Evolutionary conservation across 2,329 filamentous ascomycete species (phyloP).

Genomic region (Blastomyces parvus): DNA sequence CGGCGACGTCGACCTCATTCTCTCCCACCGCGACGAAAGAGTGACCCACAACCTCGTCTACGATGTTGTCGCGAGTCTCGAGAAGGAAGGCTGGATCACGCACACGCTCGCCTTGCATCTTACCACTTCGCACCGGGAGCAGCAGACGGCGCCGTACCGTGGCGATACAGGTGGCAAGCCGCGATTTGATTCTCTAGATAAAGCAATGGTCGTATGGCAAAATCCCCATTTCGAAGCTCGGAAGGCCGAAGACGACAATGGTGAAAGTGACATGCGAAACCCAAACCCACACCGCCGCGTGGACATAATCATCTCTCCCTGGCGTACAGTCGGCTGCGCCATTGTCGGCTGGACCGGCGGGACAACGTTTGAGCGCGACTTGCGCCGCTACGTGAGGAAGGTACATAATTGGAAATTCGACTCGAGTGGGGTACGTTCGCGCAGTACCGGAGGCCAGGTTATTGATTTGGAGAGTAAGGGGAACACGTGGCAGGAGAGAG

Average conservation of each 20-base stretch:
- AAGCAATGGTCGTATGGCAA: conserved; percentile 89
- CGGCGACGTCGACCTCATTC: conserved; percentile 77
- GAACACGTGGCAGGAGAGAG: conserved; percentile 57
- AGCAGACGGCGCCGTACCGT: conserved; percentile 51
- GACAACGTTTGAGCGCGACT: conserved; percentile 80
- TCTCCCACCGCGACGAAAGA: conserved; percentile 65
- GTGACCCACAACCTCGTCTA: conserved; percentile 62
- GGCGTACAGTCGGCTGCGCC: conserved; percentile 81
- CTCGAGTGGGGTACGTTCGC: conserved; percentile 70
- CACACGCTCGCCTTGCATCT: conserved; percentile 67
- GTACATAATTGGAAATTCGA: conserved; percentile 74
- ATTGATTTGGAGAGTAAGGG: conserved; percentile 54
- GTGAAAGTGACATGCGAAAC: conserved; percentile 44
- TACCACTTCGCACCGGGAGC: conserved; percentile 61
- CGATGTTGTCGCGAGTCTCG: conserved; percentile 61
- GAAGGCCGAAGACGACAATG: conserved; percentile 28
- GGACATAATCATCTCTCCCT: conserved; percentile 83
- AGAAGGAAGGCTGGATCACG: conserved; percentile 61
- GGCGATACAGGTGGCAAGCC: conserved; percentile 35
- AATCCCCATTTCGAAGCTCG: conserved; percentile 45
- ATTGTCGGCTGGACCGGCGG: conserved; percentile 81
- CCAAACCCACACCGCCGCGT: conserved; percentile 72
- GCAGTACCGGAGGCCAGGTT: conserved; percentile 55
- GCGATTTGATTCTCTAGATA: conserved; percentile 83
- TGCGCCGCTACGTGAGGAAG: conserved; percentile 69